Evolutionary conservation across 2,329 filamentous ascomycete species (phyloP), one percentile per base, ranked within the genome.

Genomic region (Tympanopsis confertula): DNA sequence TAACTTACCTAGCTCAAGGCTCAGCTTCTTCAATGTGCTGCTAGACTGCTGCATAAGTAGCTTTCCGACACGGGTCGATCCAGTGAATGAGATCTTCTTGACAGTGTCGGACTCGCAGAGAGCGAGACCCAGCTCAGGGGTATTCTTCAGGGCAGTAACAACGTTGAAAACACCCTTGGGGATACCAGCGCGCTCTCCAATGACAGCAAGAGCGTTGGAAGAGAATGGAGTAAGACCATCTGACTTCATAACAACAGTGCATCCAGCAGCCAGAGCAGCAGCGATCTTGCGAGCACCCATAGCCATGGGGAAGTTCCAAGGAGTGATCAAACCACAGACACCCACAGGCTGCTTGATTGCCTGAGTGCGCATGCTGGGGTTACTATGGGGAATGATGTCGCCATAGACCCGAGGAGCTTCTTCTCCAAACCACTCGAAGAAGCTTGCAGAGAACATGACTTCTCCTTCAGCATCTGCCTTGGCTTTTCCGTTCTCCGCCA

Each of bases 1-100:
- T n/a, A n/a, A n/a, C n/a, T n/a, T n/a, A n/a, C n/a, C 82, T 0
- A 86, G 65, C 54, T 86, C 82, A 53, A 86, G 70, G 2, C 83
- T 62, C 14, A 75, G 66, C 3, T 80, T 81, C 60, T 86, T 86
- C 39, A 84, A 62, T 48, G 74, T 64, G 47, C 72, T 70, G 10
- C 78, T 79, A 3, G 77, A 78, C 12, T 70, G 66, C 2, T 66
- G 59, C 1, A 78, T 74, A 29, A 87, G 68, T 44, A 82, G 77
- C 28, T 74, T 71, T 3, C 85, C 85, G 0, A 87, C 74, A 0
- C 63, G 58, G 0, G 83, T 85, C 47, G 74, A 78, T n/a, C 85
- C 85, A 0, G 84, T 89, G 47, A 89, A 91, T 40, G 80, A 82
- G 39, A 89, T 66, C 53, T 87, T 87, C 37, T 62, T 63, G 1